These are phyloP conservation scores for Stephania cephalantha DNA, from an alignment of 164 flowering plant species.

Conservation along the genomic window DNA sequence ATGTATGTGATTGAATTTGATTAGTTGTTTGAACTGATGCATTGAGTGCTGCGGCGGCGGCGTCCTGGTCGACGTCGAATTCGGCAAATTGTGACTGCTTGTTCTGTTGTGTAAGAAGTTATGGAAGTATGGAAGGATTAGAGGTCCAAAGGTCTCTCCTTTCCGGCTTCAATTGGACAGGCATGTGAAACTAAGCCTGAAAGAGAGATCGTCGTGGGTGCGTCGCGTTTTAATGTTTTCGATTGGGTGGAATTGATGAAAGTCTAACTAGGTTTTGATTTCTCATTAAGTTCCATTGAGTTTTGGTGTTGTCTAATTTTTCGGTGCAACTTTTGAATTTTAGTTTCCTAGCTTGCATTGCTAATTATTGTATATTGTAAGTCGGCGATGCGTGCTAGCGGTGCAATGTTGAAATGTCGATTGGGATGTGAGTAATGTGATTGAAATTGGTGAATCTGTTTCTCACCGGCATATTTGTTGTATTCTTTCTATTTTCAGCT, in stretches of 20 bases:
- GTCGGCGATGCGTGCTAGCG: neutral
- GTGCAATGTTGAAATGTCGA: neutral
- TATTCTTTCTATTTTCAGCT: too few relatives aligned
- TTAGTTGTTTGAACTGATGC: neutral
- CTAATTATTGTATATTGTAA: neutral
- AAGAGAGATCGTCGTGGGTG: neutral
- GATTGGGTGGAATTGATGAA: neutral
- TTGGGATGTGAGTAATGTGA: neutral
- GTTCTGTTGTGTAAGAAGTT: neutral
- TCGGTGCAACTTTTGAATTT: neutral
- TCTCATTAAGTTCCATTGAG: neutral
- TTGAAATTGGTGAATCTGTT: neutral
- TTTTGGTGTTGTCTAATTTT: neutral
- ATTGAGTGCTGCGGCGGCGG: neutral
- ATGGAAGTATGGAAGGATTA: neutral
- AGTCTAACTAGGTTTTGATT: neutral
- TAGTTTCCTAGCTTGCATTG: neutral
- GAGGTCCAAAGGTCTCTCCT: neutral
- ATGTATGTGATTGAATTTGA: neutral
- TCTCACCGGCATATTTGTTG: neutral
- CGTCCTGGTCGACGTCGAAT: neutral
- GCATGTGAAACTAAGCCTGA: neutral
- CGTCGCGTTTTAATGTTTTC: neutral
- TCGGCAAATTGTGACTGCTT: neutral
- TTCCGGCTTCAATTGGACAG: neutral